Conservation (phyloP, 2,329 filamentous ascomycete species). For the Aspergillus fumigatus region DNA sequence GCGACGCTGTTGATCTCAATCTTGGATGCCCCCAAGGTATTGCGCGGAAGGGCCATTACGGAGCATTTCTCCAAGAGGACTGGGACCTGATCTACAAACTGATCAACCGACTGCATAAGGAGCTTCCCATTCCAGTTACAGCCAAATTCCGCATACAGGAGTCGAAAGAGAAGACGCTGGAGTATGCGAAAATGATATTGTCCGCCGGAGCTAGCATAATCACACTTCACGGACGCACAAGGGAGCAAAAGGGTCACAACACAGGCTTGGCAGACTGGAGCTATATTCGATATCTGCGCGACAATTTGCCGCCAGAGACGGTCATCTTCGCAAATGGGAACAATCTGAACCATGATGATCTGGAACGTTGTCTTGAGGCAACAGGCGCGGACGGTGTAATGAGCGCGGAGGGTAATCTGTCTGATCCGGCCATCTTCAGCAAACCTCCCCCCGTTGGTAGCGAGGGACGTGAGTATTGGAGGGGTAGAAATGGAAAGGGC, state of each 20-base stretch:
- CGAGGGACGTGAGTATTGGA: constrained; percentile 80
- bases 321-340: constrained; percentile 98
- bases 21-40: constrained; percentile 96
- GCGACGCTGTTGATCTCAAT: constrained; percentile 93
- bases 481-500: constrained; percentile 69
- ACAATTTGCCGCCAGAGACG: constrained; percentile 77
- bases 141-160: constrained; percentile 93
- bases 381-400: constrained; percentile 92
- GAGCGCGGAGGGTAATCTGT: constrained; percentile 93
- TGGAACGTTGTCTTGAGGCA: constrained; percentile 69
- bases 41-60: constrained; percentile 83
- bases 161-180: constrained; percentile 77
- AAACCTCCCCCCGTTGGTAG: constrained; percentile 58
- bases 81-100: constrained; percentile 77
- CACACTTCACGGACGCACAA: constrained; percentile 80
- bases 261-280: constrained; percentile 91
- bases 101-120: constrained; percentile 74
- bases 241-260: constrained; percentile 94
- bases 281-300: constrained; percentile 75
- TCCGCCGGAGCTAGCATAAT: constrained; percentile 86
- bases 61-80: constrained; percentile 91
- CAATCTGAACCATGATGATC: constrained; percentile 72
- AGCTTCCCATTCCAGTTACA: constrained; percentile 79
- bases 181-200: constrained; percentile 83
- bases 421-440: constrained; percentile 84